Conservation (phyloP, 1,284 basidiomycete genomes). For the Gymnopus androsaceus region DNA sequence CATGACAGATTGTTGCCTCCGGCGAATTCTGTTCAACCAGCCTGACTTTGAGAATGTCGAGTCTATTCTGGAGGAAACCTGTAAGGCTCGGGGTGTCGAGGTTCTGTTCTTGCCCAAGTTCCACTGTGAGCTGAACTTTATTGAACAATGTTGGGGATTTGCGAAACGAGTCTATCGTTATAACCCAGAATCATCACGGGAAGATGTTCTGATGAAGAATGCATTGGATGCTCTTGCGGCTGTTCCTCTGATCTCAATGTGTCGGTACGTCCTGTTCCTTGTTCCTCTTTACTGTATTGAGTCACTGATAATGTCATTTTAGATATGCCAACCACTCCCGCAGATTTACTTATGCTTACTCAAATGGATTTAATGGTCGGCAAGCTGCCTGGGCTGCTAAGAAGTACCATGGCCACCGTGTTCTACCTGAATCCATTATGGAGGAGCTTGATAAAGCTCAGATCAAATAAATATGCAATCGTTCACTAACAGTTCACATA, state of each 20-base stretch:
- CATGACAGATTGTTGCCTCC: slow-evolving; percentile 21
- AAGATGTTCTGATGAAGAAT: slow-evolving; percentile 13
- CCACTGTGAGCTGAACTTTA: too few relatives aligned
- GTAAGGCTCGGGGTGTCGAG: slow-evolving; percentile 16
- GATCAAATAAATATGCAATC: too few relatives aligned
- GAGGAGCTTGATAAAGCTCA: too few relatives aligned
- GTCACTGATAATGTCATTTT: too few relatives aligned
- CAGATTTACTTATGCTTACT: slow-evolving; percentile 24
- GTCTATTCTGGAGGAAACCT: slow-evolving; percentile 21
- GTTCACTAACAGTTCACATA: too few relatives aligned
- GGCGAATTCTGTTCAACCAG: slow-evolving; percentile 23
- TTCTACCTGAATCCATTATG: slow-evolving; percentile 19
- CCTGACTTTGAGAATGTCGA: slow-evolving; percentile 25
- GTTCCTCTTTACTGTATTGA: slow-evolving; percentile 24
- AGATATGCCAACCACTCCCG: slow-evolving; percentile 11
- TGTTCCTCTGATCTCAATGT: slow-evolving; percentile 20
- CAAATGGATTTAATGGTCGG: slow-evolving; percentile 18
- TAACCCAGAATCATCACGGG: too few relatives aligned
- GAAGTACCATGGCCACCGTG: slow-evolving; percentile 23
- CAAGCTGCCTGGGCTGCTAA: slow-evolving; percentile 27
- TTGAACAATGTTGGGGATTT: too few relatives aligned
- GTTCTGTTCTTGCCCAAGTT: too few relatives aligned
- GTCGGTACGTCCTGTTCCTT: slow-evolving; percentile 15
- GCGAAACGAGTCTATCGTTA: too few relatives aligned
- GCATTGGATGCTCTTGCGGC: slow-evolving; percentile 24